Evolutionary conservation across 345 rosid species (phyloP), one percentile per base, ranked within the genome.

Genomic region (Salix exigua): DNA sequence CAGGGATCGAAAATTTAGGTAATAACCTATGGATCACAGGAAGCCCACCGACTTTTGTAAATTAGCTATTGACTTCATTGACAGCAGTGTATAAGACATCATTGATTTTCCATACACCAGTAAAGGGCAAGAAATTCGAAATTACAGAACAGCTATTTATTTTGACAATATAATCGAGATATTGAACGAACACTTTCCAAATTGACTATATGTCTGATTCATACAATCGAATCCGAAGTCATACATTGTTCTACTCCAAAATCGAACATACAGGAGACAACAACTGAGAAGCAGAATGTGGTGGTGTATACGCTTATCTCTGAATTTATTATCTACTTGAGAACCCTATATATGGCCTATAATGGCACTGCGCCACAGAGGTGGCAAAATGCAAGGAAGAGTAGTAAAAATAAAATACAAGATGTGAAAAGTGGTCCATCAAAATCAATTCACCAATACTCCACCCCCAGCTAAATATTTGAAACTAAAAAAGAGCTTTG

Each of bases 301-400:
- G 75, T 69, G 13, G 38, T n/a, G 30, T 60, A n/a, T 70, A 53
- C 75, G 30, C 72, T 78, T 73, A 74, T 70, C 46, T 71, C 76
- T 77, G 30, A 61, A 31, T 75, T 81, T 83, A 81, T 82, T 79
- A 31, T 72, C 28, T 62, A 53, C 69, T 28, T 73, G 73, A 73
- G 76, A 37, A 66, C 66, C 73, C 65, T 53, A 12, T 58, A 26
- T 40, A 12, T 58, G 63, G 16, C 66, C 73, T 50, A 64, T 48
- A 31, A 55, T n/a, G 72, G 72, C 70, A 42, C 33, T 19, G 71
- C 14, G 72, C 81, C 77, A 50, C 64, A n/a, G 26, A 66, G 61
- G 65, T 70, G 42, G 28, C 66, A 25, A 71, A 71, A 72, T 23
- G 51, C 63, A 78, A 75, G 78, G 75, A 40, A 73, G 25, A 61